phyloP scores from a whole-genome alignment of 2,329 filamentous ascomycete species.

The Fusarium torulosum region DNA sequence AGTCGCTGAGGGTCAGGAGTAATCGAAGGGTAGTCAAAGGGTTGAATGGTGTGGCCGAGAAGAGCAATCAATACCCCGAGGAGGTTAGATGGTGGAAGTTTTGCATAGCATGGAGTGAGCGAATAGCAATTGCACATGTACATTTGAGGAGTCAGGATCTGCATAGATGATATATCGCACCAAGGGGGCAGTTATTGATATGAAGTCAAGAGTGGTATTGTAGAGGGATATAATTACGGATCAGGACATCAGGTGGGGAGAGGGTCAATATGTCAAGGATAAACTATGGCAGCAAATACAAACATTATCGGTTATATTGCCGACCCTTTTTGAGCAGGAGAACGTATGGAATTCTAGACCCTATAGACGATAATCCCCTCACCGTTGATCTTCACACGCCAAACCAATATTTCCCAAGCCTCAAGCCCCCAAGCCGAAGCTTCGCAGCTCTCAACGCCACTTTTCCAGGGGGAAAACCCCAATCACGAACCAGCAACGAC shows the following conservation, averaged over 20 bases:
- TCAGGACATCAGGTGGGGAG: too few species aligned
- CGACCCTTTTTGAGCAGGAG: slow-evolving; percentile 6
- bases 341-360: slow-evolving; percentile 23
- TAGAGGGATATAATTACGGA: too few species aligned
- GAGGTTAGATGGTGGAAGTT: slow-evolving; percentile 4
- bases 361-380: slow-evolving; percentile 6
- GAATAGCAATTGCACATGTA: slow-evolving; percentile 20
- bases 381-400: neutral
- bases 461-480: slow-evolving; percentile 24
- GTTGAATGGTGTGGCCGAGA: slow-evolving; percentile 1
- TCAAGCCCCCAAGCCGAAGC: neutral
- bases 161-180: slow-evolving; percentile 18
- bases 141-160: slow-evolving; percentile 15
- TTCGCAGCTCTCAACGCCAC: slow-evolving; percentile 39
- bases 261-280: slow-evolving; percentile 10
- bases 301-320: slow-evolving; percentile 1
- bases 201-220: slow-evolving; percentile 5
- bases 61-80: slow-evolving; percentile 27
- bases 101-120: slow-evolving; percentile 20
- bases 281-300: slow-evolving; percentile 1
- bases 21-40: slow-evolving; percentile 21
- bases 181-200: slow-evolving; percentile 6
- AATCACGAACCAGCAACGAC: slow-evolving; percentile 34
- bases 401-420: slow-evolving; percentile 27
- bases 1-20: slow-evolving; percentile 28